phyloP scores from a whole-genome alignment of 257 asterid species.

The Solanum pennellii region DNA sequence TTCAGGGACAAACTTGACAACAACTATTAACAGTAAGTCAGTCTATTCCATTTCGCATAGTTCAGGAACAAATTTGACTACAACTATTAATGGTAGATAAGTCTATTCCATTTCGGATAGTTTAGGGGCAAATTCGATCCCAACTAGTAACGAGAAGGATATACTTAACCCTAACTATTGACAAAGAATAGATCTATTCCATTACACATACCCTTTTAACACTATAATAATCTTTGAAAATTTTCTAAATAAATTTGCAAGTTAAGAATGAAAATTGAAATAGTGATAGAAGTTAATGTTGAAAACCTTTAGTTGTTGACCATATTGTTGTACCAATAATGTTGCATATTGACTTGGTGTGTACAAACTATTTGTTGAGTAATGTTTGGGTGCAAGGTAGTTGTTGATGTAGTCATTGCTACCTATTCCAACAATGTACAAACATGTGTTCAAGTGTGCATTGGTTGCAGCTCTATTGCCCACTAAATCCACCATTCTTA shows the following conservation, averaged over 20 bases:
- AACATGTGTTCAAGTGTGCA: slow-evolving; percentile 18
- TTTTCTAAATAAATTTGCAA: neutral
- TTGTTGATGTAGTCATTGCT: slow-evolving; percentile 50
- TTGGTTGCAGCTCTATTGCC: neutral
- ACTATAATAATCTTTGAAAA: neutral
- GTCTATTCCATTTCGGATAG: neutral
- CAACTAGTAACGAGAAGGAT: neutral
- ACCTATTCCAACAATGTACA: slow-evolving; percentile 42
- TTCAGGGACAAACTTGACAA: neutral
- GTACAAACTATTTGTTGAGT: neutral
- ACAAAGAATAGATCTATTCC: neutral
- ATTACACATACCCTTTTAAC: neutral
- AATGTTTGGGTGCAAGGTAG: slow-evolving; percentile 15
- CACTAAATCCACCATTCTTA: neutral
- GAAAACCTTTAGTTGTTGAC: slow-evolving; percentile 6
- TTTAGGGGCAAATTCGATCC: neutral
- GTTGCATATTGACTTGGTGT: slow-evolving; percentile 30
- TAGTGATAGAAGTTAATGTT: neutral
- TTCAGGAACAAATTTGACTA: neutral
- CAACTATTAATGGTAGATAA: neutral
- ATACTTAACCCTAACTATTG: neutral
- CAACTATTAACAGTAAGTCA: neutral
- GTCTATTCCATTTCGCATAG: neutral
- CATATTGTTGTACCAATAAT: slow-evolving; percentile 9
- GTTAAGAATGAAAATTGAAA: neutral